Evolutionary conservation across 2,329 filamentous ascomycete genomes (phyloP).

Genomic region (Talaromyces rugulosus): DNA sequence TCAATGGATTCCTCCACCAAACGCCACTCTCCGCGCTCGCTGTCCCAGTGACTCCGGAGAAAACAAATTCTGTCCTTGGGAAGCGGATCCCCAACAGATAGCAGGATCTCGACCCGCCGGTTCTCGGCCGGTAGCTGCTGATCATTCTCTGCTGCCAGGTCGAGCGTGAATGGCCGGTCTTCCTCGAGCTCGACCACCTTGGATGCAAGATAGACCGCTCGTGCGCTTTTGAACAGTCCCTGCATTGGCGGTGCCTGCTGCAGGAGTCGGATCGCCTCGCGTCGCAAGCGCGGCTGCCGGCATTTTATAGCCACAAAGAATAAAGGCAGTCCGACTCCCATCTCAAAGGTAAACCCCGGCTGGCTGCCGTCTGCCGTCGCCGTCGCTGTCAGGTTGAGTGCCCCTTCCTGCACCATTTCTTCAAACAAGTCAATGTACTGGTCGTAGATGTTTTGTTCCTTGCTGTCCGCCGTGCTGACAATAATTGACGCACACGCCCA

Average conservation of each 20-base stretch:
- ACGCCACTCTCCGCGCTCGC: background rate
- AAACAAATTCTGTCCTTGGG: background rate
- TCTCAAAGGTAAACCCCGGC: background rate
- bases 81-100: background rate
- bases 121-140: background rate
- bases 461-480: background rate
- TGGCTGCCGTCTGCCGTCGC: background rate
- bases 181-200: slow-evolving; percentile 19
- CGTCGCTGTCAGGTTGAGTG: background rate
- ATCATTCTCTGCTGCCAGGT: background rate
- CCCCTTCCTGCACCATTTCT: background rate
- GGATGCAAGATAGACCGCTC: slow-evolving; percentile 17
- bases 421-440: background rate
- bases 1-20: background rate
- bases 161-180: background rate
- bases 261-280: slow-evolving; percentile 19
- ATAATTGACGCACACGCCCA: background rate
- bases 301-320: slow-evolving; percentile 21
- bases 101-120: background rate
- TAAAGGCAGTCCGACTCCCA: slow-evolving; percentile 7
- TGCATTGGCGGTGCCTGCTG: slow-evolving; percentile 20
- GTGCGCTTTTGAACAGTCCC: slow-evolving; percentile 21
- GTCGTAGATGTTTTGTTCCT: background rate
- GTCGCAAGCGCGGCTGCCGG: slow-evolving; percentile 19
- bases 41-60: background rate